Conservation (phyloP, 2,329 filamentous ascomycete genomes). For the Cordyceps sp. region DNA sequence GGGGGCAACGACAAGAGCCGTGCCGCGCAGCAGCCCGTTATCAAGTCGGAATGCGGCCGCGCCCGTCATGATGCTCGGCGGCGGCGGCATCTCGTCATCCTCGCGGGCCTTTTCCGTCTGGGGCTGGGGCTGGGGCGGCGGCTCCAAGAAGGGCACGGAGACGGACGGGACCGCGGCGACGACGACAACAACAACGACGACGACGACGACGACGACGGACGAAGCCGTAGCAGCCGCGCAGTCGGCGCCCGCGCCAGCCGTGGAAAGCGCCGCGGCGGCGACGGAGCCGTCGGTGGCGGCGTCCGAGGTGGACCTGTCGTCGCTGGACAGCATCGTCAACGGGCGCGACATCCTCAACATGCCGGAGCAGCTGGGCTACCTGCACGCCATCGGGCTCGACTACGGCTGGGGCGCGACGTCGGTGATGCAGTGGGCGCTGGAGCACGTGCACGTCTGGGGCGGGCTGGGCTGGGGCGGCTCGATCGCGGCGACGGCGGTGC, state of each 20-base stretch:
- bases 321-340: conserved; percentile 18
- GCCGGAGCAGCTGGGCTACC: conserved; percentile 64
- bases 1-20: too few relatives aligned
- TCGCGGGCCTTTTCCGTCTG: conserved; percentile 17
- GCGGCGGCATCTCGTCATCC: conserved; percentile 12
- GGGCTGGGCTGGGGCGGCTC: conserved; percentile 73
- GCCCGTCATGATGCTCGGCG: conserved; percentile 5
- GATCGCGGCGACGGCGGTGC: conserved; percentile 47
- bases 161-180: conserved; percentile 3
- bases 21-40: background rate
- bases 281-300: conserved; percentile 8
- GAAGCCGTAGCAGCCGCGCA: conserved; percentile 3
- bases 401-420: conserved; percentile 71
- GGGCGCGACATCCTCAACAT: conserved; percentile 36
- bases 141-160: background rate
- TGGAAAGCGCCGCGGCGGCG: conserved; percentile 6
- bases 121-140: conserved; percentile 16
- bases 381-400: conserved; percentile 69
- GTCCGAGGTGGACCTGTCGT: conserved; percentile 16
- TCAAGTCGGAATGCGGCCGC: background rate
- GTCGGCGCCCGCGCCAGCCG: conserved; percentile 5
- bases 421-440: conserved; percentile 57
- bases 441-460: conserved; percentile 63
- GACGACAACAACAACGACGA: too few relatives aligned
- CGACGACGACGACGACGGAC: conserved; percentile 6